Percentiles rank a stretch among this genome's conserved stretches.
Evolutionary conservation across 176 grass and related monocot species (phyloP).

Genomic region (Oryza nivara): DNA sequence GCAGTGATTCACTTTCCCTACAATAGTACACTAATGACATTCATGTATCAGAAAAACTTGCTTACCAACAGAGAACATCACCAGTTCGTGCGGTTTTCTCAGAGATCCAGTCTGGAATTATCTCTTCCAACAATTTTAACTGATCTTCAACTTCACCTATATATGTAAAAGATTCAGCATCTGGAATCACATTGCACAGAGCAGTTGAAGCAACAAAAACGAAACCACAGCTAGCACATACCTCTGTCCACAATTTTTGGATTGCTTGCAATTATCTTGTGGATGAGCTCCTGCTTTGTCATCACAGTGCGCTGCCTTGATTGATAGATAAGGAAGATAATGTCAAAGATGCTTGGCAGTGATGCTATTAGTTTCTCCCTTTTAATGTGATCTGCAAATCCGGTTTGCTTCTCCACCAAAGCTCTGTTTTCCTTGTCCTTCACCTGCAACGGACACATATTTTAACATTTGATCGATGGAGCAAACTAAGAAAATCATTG

Average conservation of each 20-base stretch:
- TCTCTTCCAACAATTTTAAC: conserved; percentile 63
- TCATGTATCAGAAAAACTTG: not conserved
- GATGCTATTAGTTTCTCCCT: conserved; percentile 70
- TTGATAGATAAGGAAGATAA: conserved; percentile 64
- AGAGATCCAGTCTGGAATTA: conserved; percentile 86
- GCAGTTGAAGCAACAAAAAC: not conserved
- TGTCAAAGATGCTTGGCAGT: conserved; percentile 66
- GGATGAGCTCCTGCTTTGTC: conserved; percentile 77
- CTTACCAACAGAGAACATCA: conserved; percentile 67
- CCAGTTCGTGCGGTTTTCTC: conserved; percentile 55
- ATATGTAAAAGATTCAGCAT: conserved; percentile 24
- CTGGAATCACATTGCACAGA: conserved; percentile 7
- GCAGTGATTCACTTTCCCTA: not conserved
- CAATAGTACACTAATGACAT: not conserved
- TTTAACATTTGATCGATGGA: conserved; percentile 14
- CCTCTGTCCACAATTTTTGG: conserved; percentile 71
- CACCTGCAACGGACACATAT: conserved; percentile 53
- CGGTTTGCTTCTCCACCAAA: conserved; percentile 54
- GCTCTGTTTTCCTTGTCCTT: conserved; percentile 67
- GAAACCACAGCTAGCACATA: conserved; percentile 26
- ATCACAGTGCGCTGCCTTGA: conserved; percentile 71
- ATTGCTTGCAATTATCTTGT: conserved; percentile 70
- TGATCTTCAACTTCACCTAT: conserved; percentile 82
- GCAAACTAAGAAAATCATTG: not conserved
- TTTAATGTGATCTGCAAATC: conserved; percentile 55